phyloP scores from a whole-genome alignment of 2,329 filamentous ascomycete genomes.

The Penicillium sp. region DNA sequence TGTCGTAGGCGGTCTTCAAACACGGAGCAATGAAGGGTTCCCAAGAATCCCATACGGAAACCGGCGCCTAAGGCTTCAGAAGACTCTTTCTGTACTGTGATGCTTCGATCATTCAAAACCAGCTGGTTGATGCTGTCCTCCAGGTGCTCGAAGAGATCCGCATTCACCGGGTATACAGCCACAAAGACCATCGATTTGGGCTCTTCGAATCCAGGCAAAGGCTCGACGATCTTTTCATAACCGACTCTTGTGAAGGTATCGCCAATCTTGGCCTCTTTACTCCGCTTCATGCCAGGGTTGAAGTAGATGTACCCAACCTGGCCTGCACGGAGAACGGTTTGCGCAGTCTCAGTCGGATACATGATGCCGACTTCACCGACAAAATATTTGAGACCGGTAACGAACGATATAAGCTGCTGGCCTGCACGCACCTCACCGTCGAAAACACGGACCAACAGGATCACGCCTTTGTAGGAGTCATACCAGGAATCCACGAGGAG shows the following conservation, averaged over 20 bases:
- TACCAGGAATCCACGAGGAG: conserved; percentile 98
- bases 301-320: conserved; percentile 97
- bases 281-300: conserved; percentile 97
- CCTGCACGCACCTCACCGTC: conserved; percentile 80
- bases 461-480: conserved; percentile 89
- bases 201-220: conserved; percentile 90
- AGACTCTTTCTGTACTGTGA: conserved; percentile 89
- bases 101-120: conserved; percentile 89
- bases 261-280: conserved; percentile 91
- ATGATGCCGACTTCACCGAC: conserved; percentile 97
- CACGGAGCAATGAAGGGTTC: conserved; percentile 97
- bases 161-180: conserved; percentile 90
- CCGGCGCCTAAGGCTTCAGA: conserved; percentile 91
- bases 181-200: conserved; percentile 99
- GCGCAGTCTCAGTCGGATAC: conserved; percentile 82
- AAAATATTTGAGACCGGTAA: conserved; percentile 82
- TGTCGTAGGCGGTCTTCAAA: conserved; percentile 93
- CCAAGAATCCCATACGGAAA: conserved; percentile 90
- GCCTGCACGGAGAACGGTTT: conserved; percentile 76
- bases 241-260: conserved; percentile 89
- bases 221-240: conserved; percentile 70
- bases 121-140: conserved; percentile 94
- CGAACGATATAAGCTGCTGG: conserved; percentile 82
- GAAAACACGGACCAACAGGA: conserved; percentile 86
- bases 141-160: conserved; percentile 78